Evolutionary conservation across 176 grass and related monocot species (phyloP).

Genomic region (Tuctoria greenei): DNA sequence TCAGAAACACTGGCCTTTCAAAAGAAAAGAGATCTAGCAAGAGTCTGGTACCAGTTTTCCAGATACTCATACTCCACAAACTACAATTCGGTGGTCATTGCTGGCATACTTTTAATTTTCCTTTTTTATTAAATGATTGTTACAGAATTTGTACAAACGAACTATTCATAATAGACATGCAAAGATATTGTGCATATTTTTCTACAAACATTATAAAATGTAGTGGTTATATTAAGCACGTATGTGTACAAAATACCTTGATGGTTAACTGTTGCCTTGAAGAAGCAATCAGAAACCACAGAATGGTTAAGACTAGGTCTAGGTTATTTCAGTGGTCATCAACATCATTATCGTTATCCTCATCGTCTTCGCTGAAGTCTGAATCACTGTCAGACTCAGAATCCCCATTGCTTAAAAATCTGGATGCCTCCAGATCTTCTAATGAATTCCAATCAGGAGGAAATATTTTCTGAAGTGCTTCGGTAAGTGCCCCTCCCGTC

Average conservation of each 20-base stretch:
- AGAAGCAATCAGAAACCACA: neutral
- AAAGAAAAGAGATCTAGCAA: neutral
- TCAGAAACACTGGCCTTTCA: neutral
- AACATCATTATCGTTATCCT: slow-evolving; percentile 30
- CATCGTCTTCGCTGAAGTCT: slow-evolving; percentile 53
- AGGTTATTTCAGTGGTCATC: slow-evolving; percentile 46
- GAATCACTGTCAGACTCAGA: slow-evolving; percentile 49
- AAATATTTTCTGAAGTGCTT: slow-evolving; percentile 88
- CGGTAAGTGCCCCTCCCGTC: slow-evolving; percentile 81
- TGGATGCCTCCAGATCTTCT: slow-evolving; percentile 39
- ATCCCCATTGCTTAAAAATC: slow-evolving; percentile 29
- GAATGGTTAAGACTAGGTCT: neutral
- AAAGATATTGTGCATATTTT: neutral
- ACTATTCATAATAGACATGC: neutral
- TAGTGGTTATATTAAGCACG: neutral
- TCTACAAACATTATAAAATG: neutral
- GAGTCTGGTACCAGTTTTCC: neutral
- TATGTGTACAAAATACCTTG: too few relatives aligned
- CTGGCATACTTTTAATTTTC: neutral
- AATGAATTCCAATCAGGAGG: slow-evolving; percentile 91
- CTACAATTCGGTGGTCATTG: neutral
- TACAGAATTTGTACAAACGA: neutral
- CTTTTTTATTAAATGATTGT: neutral
- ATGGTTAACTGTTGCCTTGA: too few relatives aligned
- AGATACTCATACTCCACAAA: neutral